phyloP scores from a whole-genome alignment of 371 early-diverging fungal genomes.

The Apophysomyces elegans region DNA sequence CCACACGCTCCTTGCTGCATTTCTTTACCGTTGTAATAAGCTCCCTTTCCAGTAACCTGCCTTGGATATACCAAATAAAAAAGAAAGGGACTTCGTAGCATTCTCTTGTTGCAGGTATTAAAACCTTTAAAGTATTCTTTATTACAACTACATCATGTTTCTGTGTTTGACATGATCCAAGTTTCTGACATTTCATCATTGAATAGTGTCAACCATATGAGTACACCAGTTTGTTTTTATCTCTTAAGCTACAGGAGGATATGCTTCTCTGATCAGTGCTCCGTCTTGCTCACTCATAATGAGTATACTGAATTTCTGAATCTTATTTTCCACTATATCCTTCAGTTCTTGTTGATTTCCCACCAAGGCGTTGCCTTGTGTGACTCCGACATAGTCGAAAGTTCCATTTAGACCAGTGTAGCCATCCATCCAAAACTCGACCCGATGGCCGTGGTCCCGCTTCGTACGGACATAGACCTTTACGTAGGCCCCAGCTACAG shows the following conservation, averaged over 20 bases:
- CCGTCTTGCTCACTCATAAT: constrained; percentile 36
- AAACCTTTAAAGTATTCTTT: no score
- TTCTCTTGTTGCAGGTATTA: no score
- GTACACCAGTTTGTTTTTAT: not conserved
- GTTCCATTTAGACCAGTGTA: constrained; percentile 65
- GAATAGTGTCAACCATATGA: not conserved
- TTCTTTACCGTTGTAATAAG: no score
- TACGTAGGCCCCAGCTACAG: constrained; percentile 60
- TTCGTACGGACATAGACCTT: constrained; percentile 62
- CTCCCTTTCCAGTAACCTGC: no score
- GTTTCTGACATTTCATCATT: no score
- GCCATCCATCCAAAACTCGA: constrained; percentile 66
- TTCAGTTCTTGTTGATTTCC: constrained; percentile 23
- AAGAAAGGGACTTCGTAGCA: no score
- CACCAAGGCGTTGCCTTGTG: constrained; percentile 42
- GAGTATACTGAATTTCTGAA: constrained; percentile 45
- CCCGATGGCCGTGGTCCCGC: constrained; percentile 13
- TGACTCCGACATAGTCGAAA: constrained; percentile 62
- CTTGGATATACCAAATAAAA: no score
- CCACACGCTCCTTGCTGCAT: no score
- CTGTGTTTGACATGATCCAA: no score
- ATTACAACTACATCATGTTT: no score
- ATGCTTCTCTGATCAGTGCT: constrained; percentile 44
- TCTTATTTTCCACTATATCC: constrained; percentile 14
- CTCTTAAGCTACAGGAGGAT: constrained; percentile 28